A percentile compares a stretch with the other conserved stretches of the same genome.
These are phyloP conservation scores for Phycomyces blakesleeanus DNA, from an alignment of 192 early-diverging fungal genomes.

Conservation along the genomic window DNA sequence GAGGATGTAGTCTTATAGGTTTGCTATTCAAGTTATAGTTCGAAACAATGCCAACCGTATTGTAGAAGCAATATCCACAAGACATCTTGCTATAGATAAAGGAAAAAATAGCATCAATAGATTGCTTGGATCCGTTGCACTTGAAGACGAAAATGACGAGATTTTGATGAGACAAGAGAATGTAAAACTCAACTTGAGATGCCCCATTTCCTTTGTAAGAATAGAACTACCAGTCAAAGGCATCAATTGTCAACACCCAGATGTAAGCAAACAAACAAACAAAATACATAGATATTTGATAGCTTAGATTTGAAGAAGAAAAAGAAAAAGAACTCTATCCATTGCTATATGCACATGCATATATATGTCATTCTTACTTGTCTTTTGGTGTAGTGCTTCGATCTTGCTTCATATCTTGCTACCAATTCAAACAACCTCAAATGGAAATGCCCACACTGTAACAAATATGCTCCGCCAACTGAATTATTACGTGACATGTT, in stretches of 20 bases:
- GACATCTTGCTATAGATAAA: not conserved
- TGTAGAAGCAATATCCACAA: no score
- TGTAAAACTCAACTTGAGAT: conserved; percentile 10
- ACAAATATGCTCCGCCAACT: not conserved
- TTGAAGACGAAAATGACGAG: conserved; percentile 13
- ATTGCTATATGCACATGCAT: not conserved
- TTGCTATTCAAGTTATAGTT: not conserved
- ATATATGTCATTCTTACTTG: not conserved
- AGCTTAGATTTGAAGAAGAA: not conserved
- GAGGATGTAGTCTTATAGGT: conserved; percentile 2
- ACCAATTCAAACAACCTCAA: conserved; percentile 1
- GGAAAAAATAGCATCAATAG: not conserved
- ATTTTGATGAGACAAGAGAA: conserved; percentile 12
- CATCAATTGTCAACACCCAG: conserved; percentile 17
- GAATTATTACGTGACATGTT: conserved; percentile 15
- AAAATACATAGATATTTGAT: not conserved
- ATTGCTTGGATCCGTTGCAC: not conserved
- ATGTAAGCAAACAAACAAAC: conserved; percentile 26
- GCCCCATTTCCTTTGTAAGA: conserved; percentile 18
- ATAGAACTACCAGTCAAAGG: conserved; percentile 18
- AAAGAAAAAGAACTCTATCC: not conserved
- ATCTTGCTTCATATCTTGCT: conserved; percentile 10
- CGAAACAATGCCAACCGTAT: not conserved
- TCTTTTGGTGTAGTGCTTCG: conserved; percentile 14
- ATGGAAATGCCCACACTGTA: conserved; percentile 29